Base-by-base conservation (phyloP, 2,329 filamentous ascomycete genomes). In the Ceratocystis huliohia region DNA sequence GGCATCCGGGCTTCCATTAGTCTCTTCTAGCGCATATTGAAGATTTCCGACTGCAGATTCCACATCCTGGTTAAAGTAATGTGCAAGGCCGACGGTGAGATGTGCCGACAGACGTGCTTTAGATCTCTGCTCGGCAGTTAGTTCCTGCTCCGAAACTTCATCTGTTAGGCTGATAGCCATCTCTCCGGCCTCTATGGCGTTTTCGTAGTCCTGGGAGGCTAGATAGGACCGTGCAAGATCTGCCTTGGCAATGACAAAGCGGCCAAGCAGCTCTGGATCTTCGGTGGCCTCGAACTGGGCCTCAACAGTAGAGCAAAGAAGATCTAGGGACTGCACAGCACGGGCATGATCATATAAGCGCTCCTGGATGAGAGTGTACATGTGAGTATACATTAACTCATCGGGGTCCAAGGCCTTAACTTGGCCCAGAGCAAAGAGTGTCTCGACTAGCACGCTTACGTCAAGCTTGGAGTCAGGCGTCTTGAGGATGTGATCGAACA, bases 151-250 rank as follows among this genome's bases (percentile, higher is more conserved):
- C 2, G 84, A 82, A 45, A 88, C 85, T 57, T 93, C 90, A 28
- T 83, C 82, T 53, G 87, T 90, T 2, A 97, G 81, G 69, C 89
- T 85, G 0, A 99, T 79, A 0, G 91, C 89, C 64, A 87, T 86
- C 69, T 93, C 88, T 30, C 90, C 91, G 70, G 88, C 89, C 61
- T 94, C 89, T 2, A 87, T 82, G 0, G 94, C 92, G 64, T 84
- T 77, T 0, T 82, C 76, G 71, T 88, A 91, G 10, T 82, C 78
- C 0, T 82, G 79, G 5, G 81, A 77, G 0, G 91, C 89, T 0
- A 99, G 83, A 65, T 91, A 86, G 22, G 87, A 87, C n/a, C 95
- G 84, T 5, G 91, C 89, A 8, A 96, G 81, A 73, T 99, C 95
- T 0, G 89, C 84, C 74, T 92, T 95, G 28, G 89, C 89, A 67